These are phyloP conservation scores for Verticillium longisporum DNA, from an alignment of 2,329 filamentous ascomycete species.

Conservation along the genomic window DNA sequence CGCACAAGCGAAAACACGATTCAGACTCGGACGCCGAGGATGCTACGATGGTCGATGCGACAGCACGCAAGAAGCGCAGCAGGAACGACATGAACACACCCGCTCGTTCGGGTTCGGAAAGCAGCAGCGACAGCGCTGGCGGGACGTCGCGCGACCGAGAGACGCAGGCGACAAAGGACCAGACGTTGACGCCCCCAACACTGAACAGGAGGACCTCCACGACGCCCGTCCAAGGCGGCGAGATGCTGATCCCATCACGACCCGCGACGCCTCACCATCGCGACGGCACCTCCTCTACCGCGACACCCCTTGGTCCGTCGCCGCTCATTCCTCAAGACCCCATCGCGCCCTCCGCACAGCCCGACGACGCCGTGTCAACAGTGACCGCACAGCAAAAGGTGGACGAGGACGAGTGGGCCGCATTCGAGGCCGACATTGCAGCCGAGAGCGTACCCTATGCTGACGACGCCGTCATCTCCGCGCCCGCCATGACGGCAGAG, in stretches of 20 bases:
- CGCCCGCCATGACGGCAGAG: slow-evolving; percentile 59
- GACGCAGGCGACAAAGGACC: slow-evolving; percentile 14
- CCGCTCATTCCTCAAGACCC: slow-evolving; percentile 25
- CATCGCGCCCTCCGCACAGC: background rate
- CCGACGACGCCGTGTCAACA: slow-evolving; percentile 5
- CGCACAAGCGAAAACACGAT: slow-evolving; percentile 21
- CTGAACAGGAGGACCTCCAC: slow-evolving; percentile 40
- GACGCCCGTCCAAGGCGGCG: slow-evolving; percentile 48
- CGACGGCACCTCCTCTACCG: slow-evolving; percentile 30
- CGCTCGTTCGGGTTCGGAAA: slow-evolving; percentile 9
- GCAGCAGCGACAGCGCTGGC: slow-evolving; percentile 4
- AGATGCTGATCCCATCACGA: slow-evolving; percentile 57
- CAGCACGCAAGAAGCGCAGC: slow-evolving; percentile 37
- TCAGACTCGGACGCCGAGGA: slow-evolving; percentile 21
- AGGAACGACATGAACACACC: slow-evolving; percentile 24
- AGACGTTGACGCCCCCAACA: slow-evolving; percentile 31
- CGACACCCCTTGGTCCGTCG: slow-evolving; percentile 31
- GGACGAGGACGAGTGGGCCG: slow-evolving; percentile 78
- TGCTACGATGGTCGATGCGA: slow-evolving; percentile 26
- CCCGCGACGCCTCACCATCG: slow-evolving; percentile 47
- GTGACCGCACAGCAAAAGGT: slow-evolving; percentile 19
- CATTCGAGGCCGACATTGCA: slow-evolving; percentile 78
- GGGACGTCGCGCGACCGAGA: slow-evolving; percentile 10
- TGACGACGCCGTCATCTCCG: slow-evolving; percentile 56
- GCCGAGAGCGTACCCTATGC: slow-evolving; percentile 26